Evolutionary conservation across 2,329 filamentous ascomycete species (phyloP), one percentile per base, ranked within the genome.

Genomic region (Scytalidium sp.): DNA sequence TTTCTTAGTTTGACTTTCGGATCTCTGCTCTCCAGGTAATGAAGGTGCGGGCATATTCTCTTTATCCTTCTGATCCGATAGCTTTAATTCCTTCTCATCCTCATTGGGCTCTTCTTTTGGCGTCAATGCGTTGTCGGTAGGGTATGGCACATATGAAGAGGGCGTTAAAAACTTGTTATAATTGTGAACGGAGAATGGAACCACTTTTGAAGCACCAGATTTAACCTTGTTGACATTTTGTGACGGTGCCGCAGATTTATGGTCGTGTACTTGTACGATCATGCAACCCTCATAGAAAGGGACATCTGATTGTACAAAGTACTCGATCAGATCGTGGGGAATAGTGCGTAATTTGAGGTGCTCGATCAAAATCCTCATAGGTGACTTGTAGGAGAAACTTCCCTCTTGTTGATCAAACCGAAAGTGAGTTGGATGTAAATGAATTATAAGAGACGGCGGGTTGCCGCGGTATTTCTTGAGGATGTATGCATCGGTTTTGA

Each of bases 401-500:
- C 92, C 89, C 67, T 96, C 91, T 69, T 97, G 93, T 61, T 91
- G 84, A 60, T 97, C 93, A 70, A 99, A 96, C 50, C 88, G 84
- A 65, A 96, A 97, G 69, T 96, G 87, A 3, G 81, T 90, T 9
- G 84, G 79, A 64, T 97, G 85, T 25, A 99, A 75, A 66, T 97
- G 92, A 20, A 99, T 75, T 45, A 93, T 83, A 20, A 99, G 75
- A 3, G 93, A 97, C 0, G 94, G 92, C 8, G 85, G 82, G 45
- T 78, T 78, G 62, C 79, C 83, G 39, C 75, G 76, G 69, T 87
- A 91, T 70, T 92, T 96, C 60, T 81, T 84, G n/a, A 97, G 75
- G 43, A 97, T 90, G 61, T 94, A 89, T 13, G 79, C 71, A 53
- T 85, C 82, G 23, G 84, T 87, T 65, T 87, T 80, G 41, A 93